Conservation (phyloP, 345 rosid genomes). For the Rhizophora mangle region DNA sequence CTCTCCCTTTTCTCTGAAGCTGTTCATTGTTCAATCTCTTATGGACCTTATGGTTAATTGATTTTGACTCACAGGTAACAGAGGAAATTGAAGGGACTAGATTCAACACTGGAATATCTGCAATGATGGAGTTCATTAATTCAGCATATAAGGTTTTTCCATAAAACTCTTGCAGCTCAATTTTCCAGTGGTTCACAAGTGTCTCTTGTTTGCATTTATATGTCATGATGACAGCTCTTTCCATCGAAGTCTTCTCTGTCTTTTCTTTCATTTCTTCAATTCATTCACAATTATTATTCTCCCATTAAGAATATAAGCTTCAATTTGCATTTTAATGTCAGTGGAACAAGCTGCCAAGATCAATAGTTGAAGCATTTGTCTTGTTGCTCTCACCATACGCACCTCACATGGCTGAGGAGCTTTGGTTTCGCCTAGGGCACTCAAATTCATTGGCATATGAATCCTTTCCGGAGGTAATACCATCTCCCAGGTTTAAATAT, state of each 20-base stretch:
- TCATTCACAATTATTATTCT: constrained; percentile 1
- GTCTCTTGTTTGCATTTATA: neutral
- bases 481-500: neutral
- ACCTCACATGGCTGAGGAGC: constrained; percentile 96
- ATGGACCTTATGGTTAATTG: constrained; percentile 3
- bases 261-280: neutral
- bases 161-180: neutral
- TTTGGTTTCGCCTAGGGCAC: constrained; percentile 84
- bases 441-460: constrained; percentile 57
- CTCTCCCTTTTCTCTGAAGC: too few species aligned
- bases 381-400: constrained; percentile 85
- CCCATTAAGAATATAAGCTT: neutral
- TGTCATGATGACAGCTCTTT: neutral
- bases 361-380: constrained; percentile 62
- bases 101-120: constrained; percentile 92
- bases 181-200: neutral
- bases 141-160: constrained; percentile 73
- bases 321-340: constrained; percentile 24
- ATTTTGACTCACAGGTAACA: constrained; percentile 51
- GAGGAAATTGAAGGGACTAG: constrained; percentile 90
- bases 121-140: constrained; percentile 96
- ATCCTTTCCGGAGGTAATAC: constrained; percentile 61
- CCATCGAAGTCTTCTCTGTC: neutral
- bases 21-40: neutral
- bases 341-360: constrained; percentile 82